Percentiles rank a stretch among this genome's conserved stretches.
Conservation (phyloP, 805 yeast genomes). For the Scheffersomyces amazonensis region DNA sequence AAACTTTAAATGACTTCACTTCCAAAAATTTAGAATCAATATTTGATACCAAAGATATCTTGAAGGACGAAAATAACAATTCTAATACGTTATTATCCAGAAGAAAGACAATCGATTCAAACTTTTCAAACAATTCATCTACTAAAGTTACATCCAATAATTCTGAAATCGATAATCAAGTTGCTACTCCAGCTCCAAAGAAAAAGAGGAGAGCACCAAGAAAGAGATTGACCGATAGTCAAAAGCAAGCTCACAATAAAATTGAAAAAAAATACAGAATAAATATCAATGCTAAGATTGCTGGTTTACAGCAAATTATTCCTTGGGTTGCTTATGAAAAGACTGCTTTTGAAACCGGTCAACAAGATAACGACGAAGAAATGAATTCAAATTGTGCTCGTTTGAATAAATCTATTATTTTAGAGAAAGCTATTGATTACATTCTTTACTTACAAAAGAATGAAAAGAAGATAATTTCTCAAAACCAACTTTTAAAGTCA, state of each 20-base stretch:
- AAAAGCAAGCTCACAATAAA: conserved; percentile 70
- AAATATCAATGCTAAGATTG: conserved; percentile 69
- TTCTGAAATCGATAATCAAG: neutral
- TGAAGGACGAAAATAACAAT: conserved; percentile 13
- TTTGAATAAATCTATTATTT: conserved; percentile 63
- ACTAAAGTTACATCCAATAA: neutral
- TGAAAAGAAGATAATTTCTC: conserved; percentile 35
- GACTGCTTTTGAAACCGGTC: conserved; percentile 55
- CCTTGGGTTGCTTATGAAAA: conserved; percentile 66
- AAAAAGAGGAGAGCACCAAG: conserved; percentile 45
- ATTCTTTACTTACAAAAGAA: conserved; percentile 51
- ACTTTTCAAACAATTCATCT: neutral
- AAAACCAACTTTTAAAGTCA: conserved; percentile 20
- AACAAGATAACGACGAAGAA: conserved; percentile 16
- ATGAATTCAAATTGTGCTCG: conserved; percentile 14
- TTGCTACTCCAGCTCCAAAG: neutral
- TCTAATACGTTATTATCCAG: neutral
- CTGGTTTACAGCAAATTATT: conserved; percentile 61
- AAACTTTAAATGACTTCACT: neutral
- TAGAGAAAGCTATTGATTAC: conserved; percentile 68
- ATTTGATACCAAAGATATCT: conserved; percentile 27
- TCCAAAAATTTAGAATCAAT: conserved; percentile 19
- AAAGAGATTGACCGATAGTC: conserved; percentile 54
- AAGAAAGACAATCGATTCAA: neutral
- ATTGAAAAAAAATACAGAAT: conserved; percentile 71